Conservation (phyloP, 1,139 yeast genomes). For the Protomyces inouyei region DNA sequence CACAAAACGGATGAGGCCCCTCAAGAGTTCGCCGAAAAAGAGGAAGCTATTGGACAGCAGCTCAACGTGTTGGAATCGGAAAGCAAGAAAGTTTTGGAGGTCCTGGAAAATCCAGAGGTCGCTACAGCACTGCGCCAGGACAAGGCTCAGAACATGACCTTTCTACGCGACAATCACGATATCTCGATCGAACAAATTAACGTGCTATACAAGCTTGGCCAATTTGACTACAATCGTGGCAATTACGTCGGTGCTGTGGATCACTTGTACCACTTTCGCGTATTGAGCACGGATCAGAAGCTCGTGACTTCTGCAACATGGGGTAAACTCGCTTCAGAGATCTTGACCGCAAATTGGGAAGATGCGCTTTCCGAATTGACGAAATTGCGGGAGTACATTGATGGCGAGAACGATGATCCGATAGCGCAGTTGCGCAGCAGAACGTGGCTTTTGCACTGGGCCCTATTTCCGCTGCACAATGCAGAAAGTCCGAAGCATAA, state of each 20-base stretch:
- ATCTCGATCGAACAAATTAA: slow-evolving; percentile 50
- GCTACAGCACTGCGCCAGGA: slow-evolving; percentile 47
- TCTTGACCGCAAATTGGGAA: slow-evolving; percentile 50
- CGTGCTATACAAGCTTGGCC: slow-evolving; percentile 53
- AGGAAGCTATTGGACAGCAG: slow-evolving; percentile 55
- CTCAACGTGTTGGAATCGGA: slow-evolving; percentile 55
- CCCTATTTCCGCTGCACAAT: slow-evolving; percentile 52
- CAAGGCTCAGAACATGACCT: slow-evolving; percentile 49
- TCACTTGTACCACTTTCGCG: slow-evolving; percentile 52
- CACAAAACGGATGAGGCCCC: slow-evolving; percentile 20
- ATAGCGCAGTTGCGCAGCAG: slow-evolving; percentile 55
- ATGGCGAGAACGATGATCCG: slow-evolving; percentile 49
- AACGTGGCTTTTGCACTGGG: slow-evolving; percentile 64
- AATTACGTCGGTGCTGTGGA: slow-evolving; percentile 56
- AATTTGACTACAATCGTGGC: slow-evolving; percentile 57
- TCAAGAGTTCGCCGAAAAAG: slow-evolving; percentile 1
- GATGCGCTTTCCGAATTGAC: slow-evolving; percentile 50
- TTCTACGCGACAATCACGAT: slow-evolving; percentile 45
- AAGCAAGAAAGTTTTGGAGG: slow-evolving; percentile 47
- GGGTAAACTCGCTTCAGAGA: slow-evolving; percentile 59
- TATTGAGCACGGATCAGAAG: slow-evolving; percentile 50
- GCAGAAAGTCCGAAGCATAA: slow-evolving; percentile 49
- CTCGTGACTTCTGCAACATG: slow-evolving; percentile 55
- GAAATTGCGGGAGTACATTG: slow-evolving; percentile 54
- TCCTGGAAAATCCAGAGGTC: slow-evolving; percentile 49